phyloP scores from a whole-genome alignment of 805 yeast species.

The Saccharomycopsis malanga region DNA sequence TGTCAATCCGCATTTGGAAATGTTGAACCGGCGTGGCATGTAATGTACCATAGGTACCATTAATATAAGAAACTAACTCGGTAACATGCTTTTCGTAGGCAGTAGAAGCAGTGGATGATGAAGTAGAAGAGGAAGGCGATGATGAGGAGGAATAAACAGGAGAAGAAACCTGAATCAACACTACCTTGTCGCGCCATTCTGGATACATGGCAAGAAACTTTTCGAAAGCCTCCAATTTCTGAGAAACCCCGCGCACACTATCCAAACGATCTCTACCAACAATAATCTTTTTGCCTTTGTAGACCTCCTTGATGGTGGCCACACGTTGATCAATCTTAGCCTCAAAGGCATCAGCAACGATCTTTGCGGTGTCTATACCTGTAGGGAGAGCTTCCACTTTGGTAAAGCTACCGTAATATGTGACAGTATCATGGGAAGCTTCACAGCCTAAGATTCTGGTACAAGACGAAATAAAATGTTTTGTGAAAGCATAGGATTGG shows the following conservation, averaged over 20 bases:
- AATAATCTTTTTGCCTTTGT: constrained; percentile 64
- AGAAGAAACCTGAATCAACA: constrained; percentile 84
- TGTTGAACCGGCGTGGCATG: constrained; percentile 86
- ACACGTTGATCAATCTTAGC: constrained; percentile 53
- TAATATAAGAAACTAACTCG: constrained; percentile 76
- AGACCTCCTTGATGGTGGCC: constrained; percentile 52
- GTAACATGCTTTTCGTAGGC: constrained; percentile 68
- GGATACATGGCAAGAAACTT: constrained; percentile 86
- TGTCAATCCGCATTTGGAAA: constrained; percentile 81
- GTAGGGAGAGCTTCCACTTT: constrained; percentile 74
- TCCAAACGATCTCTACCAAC: constrained; percentile 94
- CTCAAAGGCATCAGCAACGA: constrained; percentile 50
- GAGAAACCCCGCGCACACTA: constrained; percentile 86
- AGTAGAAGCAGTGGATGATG: constrained; percentile 38
- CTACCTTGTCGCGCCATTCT: constrained; percentile 82
- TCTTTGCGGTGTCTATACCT: constrained; percentile 74
- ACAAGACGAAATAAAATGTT: constrained; percentile 89
- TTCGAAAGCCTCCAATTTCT: constrained; percentile 87
- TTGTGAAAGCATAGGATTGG: constrained; percentile 77
- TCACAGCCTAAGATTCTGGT: constrained; percentile 83
- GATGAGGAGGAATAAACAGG: constrained; percentile 53
- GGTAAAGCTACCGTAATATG: constrained; percentile 71
- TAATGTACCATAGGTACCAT: constrained; percentile 75
- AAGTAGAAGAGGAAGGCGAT: constrained; percentile 36
- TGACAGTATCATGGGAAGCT: constrained; percentile 46